These are phyloP conservation scores for Cryptosporidium sp. DNA, from an alignment of 169 alveolate genomes.

Conservation along the genomic window DNA sequence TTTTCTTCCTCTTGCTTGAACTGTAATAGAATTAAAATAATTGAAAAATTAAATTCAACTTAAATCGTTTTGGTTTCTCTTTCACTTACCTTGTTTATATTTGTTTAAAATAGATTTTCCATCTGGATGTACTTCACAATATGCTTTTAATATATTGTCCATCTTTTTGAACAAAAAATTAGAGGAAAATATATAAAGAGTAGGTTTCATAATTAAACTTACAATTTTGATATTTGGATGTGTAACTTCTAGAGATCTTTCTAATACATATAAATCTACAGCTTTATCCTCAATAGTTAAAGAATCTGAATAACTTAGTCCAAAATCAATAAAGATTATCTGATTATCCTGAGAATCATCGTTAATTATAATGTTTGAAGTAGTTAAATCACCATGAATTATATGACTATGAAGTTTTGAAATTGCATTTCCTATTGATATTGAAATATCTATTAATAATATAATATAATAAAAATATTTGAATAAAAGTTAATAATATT, in stretches of 20 bases:
- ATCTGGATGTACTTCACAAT: slow-evolving; percentile 13
- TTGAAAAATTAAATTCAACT: background rate
- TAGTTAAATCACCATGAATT: slow-evolving; percentile 66
- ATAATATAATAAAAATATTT: background rate
- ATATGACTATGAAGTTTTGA: slow-evolving; percentile 33
- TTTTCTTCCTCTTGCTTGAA: slow-evolving; percentile 68
- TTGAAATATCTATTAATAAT: slow-evolving; percentile 20
- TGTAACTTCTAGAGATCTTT: slow-evolving; percentile 65
- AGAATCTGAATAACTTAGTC: slow-evolving; percentile 65
- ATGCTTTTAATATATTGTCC: slow-evolving; percentile 14
- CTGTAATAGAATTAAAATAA: background rate
- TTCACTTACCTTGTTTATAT: slow-evolving; percentile 64
- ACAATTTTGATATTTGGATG: slow-evolving; percentile 51
- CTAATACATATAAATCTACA: slow-evolving; percentile 66
- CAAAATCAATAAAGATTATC: slow-evolving; percentile 59
- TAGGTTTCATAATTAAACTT: background rate
- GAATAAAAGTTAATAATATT: background rate
- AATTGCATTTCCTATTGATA: slow-evolving; percentile 32
- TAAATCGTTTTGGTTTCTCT: background rate
- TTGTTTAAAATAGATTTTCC: slow-evolving; percentile 31
- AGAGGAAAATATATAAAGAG: background rate
- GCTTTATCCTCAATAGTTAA: slow-evolving; percentile 65
- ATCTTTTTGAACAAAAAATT: slow-evolving; percentile 12
- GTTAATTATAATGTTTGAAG: slow-evolving; percentile 47
- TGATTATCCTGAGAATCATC: background rate